Evolutionary conservation across 306 rosid genomes (phyloP), one percentile per base, ranked within the genome.

Genomic region (Prunus mira): DNA sequence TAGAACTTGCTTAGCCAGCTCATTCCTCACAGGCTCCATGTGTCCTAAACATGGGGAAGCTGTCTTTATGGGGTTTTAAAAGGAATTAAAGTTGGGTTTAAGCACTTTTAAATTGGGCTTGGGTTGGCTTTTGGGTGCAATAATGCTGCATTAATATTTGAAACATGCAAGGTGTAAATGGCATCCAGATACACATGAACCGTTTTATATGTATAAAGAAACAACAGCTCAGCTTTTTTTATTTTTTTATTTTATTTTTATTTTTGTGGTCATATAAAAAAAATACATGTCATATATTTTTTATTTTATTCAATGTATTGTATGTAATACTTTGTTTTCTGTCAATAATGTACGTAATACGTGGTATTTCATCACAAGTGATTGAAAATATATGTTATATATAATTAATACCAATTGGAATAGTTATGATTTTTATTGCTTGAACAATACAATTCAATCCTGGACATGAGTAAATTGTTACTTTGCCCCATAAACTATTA

Each of bases 121-220:
- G 74, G 84, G 83, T 77, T 86, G 83, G 84, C 76, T 58, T 75
- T 82, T 57, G 72, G 79, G 49, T 77, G 71, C 83, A 89, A 80
- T 84, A 70, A 84, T 89, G 81, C 67, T 70, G 74, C 83, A 76
- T 86, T 89, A 38, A 79, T 80, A 27, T 76, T 67, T 78, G 69
- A 70, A 68, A 73, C 78, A 86, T 84, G 74, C 73, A 72, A 73
- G 90, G 79, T 85, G 88, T 77, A 78, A 83, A 82, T 81, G 87
- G 73, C 79, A 69, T 75, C 73, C 57, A 4, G 32, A 28, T 82
- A 72, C 70, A 78, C 83, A 78, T 87, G 85, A 75, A 79, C 14
- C 80, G 66, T 86, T 84, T 75, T 75, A 57, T 82, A 27, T 63
- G 49, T 51, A 27, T 19, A 58, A 64, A 56, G 57, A 80, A 80